These are phyloP conservation scores for Aureobasidium pullulans DNA, from an alignment of 2,329 filamentous ascomycete species.

Conservation along the genomic window DNA sequence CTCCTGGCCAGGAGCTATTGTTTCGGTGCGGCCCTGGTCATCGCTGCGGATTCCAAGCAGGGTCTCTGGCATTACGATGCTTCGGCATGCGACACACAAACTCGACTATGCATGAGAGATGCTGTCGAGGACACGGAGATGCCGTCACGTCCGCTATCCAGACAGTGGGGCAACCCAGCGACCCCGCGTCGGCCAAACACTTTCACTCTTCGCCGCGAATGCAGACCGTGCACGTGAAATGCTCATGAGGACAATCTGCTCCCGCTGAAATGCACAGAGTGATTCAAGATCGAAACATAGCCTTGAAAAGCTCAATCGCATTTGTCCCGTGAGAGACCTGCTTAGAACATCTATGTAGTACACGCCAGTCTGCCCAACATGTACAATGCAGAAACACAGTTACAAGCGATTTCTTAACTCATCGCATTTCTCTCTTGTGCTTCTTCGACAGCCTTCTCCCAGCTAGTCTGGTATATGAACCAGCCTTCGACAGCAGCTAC, in stretches of 20 bases:
- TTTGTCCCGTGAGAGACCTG: no score
- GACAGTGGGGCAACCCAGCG: constrained; percentile 1
- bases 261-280: no score
- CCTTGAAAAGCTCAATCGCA: no score
- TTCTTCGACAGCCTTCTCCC: constrained; percentile 53
- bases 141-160: not conserved
- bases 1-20: constrained; percentile 39
- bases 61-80: constrained; percentile 29
- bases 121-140: not conserved
- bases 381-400: not conserved
- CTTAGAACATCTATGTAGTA: no score
- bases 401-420: constrained; percentile 14
- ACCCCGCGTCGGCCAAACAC: constrained; percentile 6
- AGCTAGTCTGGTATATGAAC: constrained; percentile 47
- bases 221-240: not conserved
- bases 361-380: no score
- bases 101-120: not conserved
- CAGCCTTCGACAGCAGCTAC: constrained; percentile 50
- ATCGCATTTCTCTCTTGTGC: constrained; percentile 49
- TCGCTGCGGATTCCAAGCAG: constrained; percentile 17
- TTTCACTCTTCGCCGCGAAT: not conserved
- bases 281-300: no score
- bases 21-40: constrained; percentile 16
- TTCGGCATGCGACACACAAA: constrained; percentile 3
- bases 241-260: not conserved